Conservation (phyloP, 805 yeast species). For the Saturnispora bothae region DNA sequence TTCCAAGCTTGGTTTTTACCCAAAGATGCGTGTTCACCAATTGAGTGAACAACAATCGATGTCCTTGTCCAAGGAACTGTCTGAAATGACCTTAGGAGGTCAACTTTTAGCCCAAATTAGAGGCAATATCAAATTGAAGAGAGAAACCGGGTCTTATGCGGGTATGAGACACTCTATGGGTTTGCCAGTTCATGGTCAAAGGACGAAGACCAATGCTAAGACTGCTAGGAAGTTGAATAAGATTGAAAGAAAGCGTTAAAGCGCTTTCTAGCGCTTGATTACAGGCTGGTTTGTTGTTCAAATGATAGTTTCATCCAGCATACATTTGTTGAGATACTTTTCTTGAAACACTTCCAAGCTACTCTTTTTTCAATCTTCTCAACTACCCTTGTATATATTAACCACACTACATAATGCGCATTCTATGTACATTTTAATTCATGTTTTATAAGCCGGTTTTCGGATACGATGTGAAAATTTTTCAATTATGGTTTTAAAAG, state of each 20-base stretch:
- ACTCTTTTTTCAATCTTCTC: too few relatives aligned
- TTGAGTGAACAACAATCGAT: slow-evolving; percentile 78
- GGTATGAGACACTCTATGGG: slow-evolving; percentile 88
- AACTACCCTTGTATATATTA: too few relatives aligned
- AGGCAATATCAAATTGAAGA: slow-evolving; percentile 70
- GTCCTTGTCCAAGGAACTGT: slow-evolving; percentile 78
- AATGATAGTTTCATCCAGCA: too few relatives aligned
- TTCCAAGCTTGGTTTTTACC: slow-evolving; percentile 83
- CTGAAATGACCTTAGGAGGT: slow-evolving; percentile 75
- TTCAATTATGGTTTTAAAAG: too few relatives aligned
- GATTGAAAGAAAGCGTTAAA: slow-evolving; percentile 41
- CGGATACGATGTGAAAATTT: too few relatives aligned
- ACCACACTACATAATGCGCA: too few relatives aligned
- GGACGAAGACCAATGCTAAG: slow-evolving; percentile 80
- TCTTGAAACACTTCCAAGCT: too few relatives aligned
- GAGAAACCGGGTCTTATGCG: slow-evolving; percentile 70
- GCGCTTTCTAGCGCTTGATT: too few relatives aligned
- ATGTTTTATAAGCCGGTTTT: too few relatives aligned
- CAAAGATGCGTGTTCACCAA: slow-evolving; percentile 90
- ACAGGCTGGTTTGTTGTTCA: too few relatives aligned
- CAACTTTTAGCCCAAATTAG: slow-evolving; percentile 63
- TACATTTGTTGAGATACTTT: too few relatives aligned
- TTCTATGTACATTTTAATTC: too few relatives aligned
- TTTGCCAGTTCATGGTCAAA: slow-evolving; percentile 78
- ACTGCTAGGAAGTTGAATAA: slow-evolving; percentile 84